Conservation (phyloP, 805 yeast species). For the Kuraishia hungarica region DNA sequence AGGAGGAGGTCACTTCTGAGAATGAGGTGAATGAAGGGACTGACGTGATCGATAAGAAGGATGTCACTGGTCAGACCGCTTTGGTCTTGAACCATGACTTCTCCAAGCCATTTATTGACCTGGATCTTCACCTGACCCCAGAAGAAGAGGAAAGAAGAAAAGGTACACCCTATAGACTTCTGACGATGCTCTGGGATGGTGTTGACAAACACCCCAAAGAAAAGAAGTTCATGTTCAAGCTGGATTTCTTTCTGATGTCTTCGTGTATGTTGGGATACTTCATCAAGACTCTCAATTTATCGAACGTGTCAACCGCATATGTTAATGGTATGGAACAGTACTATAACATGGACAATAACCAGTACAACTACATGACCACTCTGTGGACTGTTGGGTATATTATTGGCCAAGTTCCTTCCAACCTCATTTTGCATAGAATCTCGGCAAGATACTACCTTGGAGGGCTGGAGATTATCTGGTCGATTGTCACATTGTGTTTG, state of each 20-base stretch:
- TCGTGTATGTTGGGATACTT: conserved; percentile 21
- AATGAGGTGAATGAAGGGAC: too few species aligned
- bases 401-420: conserved; percentile 42
- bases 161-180: background rate
- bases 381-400: conserved; percentile 44
- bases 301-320: conserved; percentile 57
- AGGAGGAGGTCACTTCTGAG: background rate
- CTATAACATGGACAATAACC: conserved; percentile 48
- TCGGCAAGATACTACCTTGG: conserved; percentile 36
- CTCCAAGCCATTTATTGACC: background rate
- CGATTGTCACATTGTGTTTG: conserved; percentile 29
- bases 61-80: background rate
- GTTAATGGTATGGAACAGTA: conserved; percentile 55
- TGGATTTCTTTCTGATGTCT: conserved; percentile 25
- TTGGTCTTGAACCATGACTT: background rate
- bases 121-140: background rate
- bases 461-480: conserved; percentile 35
- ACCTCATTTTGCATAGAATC: conserved; percentile 29
- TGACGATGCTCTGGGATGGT: conserved; percentile 24
- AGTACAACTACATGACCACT: conserved; percentile 35
- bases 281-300: conserved; percentile 1
- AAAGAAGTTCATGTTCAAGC: conserved; percentile 23
- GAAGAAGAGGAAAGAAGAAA: background rate
- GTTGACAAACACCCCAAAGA: conserved; percentile 28
- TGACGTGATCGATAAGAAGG: background rate